Base-by-base conservation (phyloP, 2,329 filamentous ascomycete species). In the Colletotrichum lupini region DNA sequence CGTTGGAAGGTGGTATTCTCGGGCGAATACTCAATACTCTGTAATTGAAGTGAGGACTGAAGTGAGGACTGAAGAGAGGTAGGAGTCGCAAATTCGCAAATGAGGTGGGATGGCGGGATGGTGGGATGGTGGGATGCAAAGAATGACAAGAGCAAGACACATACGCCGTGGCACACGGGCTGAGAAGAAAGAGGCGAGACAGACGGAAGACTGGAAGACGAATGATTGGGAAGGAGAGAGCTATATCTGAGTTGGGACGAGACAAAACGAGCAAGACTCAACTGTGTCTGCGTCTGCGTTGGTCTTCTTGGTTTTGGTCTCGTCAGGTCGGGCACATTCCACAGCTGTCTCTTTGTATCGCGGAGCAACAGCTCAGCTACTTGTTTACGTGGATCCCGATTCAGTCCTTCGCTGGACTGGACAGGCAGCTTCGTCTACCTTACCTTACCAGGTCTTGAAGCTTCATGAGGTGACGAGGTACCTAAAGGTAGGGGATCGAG, bases 361-460 rank as follows among this genome's bases (percentile, higher is more conserved):
- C 19, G 60, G 32, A 59, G 55, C 70, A 66, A 52, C 71, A 57
- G 67, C 71, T 58, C 66, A 37, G 52, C 37, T 42, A 8, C 37
- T 42, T 73, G 71, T 73, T 71, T 73, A 73, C 56, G 16, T 62
- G 67, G 56, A 42, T 28, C 67, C 56, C 37, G 28, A 66, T 61
- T 19, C 35, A 71, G 67, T 57, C 64, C 52, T 19, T 22, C n/a
- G 55, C 58, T 63, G 59, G 58, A 63, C 58, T 63, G 59, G 58
- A 53, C 58, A 35, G 32, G 32, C 32, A 63, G 69, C 35, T 64
- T 53, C 49, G 61, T 56, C 30, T 11, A 35, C 32, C 11, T 12
- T 35, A 12, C 32, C 46, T 42, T 42, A 42, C 37, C 16, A 42
- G 37, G 16, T 19, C 16, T 42, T 42, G 37, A 42, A 42, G 37